Evolutionary conservation across 1,284 basidiomycete species (phyloP).

Genomic region (Tremellales sp.): DNA sequence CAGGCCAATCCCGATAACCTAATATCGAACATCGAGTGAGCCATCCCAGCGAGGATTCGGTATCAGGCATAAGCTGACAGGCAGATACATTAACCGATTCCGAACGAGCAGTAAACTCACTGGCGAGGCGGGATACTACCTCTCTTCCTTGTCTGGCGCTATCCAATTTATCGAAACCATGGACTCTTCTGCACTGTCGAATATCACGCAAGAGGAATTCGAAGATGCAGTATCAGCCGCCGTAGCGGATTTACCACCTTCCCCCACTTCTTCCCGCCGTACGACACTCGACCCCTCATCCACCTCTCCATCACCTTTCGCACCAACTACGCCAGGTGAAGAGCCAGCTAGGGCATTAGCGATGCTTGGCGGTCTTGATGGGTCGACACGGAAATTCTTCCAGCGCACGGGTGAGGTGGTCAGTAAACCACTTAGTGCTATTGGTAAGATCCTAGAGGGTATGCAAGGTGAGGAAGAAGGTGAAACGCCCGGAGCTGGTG

Average conservation of each 20-base stretch:
- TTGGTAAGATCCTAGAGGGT: constrained; percentile 69
- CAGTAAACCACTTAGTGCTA: constrained; percentile 78
- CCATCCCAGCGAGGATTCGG: constrained; percentile 6
- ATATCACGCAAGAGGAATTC: constrained; percentile 89
- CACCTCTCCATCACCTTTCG: constrained; percentile 32
- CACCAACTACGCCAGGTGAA: constrained; percentile 57
- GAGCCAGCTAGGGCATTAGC: constrained; percentile 76
- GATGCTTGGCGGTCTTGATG: constrained; percentile 65
- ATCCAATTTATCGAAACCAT: constrained; percentile 95
- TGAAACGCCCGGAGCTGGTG: background rate
- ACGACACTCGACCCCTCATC: constrained; percentile 31
- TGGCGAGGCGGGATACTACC: constrained; percentile 95
- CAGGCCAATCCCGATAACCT: constrained; percentile 90
- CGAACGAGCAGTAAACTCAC: constrained; percentile 82
- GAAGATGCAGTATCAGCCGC: constrained; percentile 73
- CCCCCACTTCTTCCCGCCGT: constrained; percentile 44
- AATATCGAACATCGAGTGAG: constrained; percentile 90
- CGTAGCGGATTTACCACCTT: constrained; percentile 61
- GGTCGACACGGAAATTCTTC: constrained; percentile 64
- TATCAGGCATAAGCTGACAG: background rate
- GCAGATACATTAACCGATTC: constrained; percentile 91
- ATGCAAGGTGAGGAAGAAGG: constrained; percentile 54
- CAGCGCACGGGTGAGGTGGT: constrained; percentile 78
- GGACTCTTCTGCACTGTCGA: constrained; percentile 88
- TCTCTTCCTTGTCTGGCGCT: constrained; percentile 87